Base-by-base conservation (phyloP, 139 green algal species). In the Gonium pectorale region DNA sequence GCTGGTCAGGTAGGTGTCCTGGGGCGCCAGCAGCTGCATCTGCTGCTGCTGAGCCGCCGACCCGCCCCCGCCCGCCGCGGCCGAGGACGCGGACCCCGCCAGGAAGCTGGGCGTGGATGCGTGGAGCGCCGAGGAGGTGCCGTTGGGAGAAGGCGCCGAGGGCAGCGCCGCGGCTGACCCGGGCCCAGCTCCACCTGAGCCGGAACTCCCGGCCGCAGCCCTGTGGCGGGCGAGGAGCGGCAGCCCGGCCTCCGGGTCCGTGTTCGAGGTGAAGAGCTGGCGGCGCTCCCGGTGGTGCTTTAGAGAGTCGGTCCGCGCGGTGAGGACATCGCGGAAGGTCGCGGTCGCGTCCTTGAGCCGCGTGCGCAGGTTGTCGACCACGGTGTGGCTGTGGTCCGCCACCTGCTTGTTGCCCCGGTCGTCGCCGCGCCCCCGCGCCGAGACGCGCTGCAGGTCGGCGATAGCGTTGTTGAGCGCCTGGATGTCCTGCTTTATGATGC, bases 401-500 rank as follows among this genome's bases (percentile, higher is more conserved):
- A 83, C 94, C 90, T 99, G 96, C 89, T 95, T 97, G 91, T 94
- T 97, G 5, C 44, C 67, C 31, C 77, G 74, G 41, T 83, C 62
- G 37, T 83, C 77, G 9, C 62, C 49, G 7, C 37, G 35, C n/a
- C 68, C 64, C 22, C 78, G 69, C 9, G 73, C 60, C 17, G 86
- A 91, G 33, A 91, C 0, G 1, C 78, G 81, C 80, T 93, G 89
- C 78, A 95, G 90, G 52, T 99, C 96, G 9, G 91, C 91, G 35
- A 99, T 96, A 15, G 86, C 80, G 35, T 69, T 78, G 89, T 98
- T 99, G 27, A 99, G 86, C 22, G 83, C 90, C 81, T 96, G 67
- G 51, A 98, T 98, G 88, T 98, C 95, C 81, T 94, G 88, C 89
- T 99, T 99, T 72, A 99, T 95, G 68, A 98, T 87, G 27, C 85